These are phyloP conservation scores for Geosmithia morbida DNA, from an alignment of 2,329 filamentous ascomycete genomes.

Conservation along the genomic window DNA sequence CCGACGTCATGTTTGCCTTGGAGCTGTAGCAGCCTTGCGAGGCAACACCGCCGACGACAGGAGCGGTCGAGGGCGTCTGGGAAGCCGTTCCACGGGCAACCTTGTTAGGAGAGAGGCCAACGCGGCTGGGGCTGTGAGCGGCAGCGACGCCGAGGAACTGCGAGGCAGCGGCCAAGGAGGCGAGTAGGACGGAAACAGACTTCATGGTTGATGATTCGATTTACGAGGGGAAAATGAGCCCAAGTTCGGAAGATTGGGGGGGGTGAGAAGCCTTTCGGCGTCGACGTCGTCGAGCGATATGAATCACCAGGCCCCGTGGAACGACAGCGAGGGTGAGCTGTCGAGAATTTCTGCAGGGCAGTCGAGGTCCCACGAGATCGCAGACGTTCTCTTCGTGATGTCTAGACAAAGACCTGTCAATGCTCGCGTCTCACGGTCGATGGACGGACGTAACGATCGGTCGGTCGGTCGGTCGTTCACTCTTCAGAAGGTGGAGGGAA, in stretches of 20 bases:
- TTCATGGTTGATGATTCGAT: slow-evolving; percentile 12
- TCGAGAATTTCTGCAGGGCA: slow-evolving; percentile 9
- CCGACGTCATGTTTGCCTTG: slow-evolving; percentile 20
- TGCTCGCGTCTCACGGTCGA: not conserved
- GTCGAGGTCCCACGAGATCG: slow-evolving; percentile 12
- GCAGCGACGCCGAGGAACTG: slow-evolving; percentile 9
- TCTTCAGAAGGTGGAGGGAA: no score
- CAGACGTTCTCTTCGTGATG: not conserved
- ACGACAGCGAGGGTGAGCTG: no score
- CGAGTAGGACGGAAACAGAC: slow-evolving; percentile 11
- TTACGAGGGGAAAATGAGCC: no score
- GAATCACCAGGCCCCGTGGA: not conserved
- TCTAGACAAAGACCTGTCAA: not conserved
- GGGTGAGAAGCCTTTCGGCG: no score
- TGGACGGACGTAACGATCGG: no score
- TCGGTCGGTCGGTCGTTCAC: not conserved
- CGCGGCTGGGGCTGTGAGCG: slow-evolving; percentile 3
- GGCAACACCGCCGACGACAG: slow-evolving; percentile 20
- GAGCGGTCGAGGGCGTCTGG: slow-evolving; percentile 21
- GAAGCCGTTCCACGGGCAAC: slow-evolving; percentile 1
- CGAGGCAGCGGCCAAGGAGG: slow-evolving; percentile 14
- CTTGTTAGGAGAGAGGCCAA: slow-evolving; percentile 1
- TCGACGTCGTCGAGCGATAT: slow-evolving; percentile 1
- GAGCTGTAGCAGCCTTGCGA: slow-evolving; percentile 38
- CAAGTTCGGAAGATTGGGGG: no score